A percentile compares a stretch with the other conserved stretches of the same genome.
Evolutionary conservation across 108 stramenopile genomes (phyloP).

Genomic region (Nitzschia palea): DNA sequence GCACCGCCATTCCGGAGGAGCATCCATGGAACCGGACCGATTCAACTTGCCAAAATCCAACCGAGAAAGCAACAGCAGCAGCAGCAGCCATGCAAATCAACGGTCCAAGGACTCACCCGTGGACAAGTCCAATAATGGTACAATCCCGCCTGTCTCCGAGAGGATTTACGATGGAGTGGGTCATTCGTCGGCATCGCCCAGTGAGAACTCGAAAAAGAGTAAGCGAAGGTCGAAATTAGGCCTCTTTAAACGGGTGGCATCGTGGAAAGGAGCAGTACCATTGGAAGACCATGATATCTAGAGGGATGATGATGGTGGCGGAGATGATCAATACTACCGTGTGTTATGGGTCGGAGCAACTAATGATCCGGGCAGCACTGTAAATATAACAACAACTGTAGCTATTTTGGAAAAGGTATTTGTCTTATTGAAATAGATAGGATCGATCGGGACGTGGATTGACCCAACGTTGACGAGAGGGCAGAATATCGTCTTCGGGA

Average conservation of each 20-base stretch:
- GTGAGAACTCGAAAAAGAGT: not conserved
- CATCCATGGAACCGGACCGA: too few relatives aligned
- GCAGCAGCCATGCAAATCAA: too few relatives aligned
- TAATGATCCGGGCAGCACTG: too few relatives aligned
- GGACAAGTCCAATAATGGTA: too few relatives aligned
- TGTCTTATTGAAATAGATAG: constrained; percentile 10
- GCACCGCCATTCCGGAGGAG: too few relatives aligned
- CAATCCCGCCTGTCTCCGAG: too few relatives aligned
- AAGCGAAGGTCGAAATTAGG: not conserved
- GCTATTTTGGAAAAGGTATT: too few relatives aligned
- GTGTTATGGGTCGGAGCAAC: too few relatives aligned
- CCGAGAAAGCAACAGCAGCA: too few relatives aligned
- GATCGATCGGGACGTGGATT: constrained; percentile 46
- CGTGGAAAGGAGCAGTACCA: constrained; percentile 2
- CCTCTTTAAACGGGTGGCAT: not conserved
- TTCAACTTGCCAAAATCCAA: too few relatives aligned
- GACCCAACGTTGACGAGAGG: constrained; percentile 48
- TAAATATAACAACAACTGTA: too few relatives aligned
- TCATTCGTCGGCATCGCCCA: not conserved
- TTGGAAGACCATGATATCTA: constrained; percentile 3
- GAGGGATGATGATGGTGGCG: not conserved
- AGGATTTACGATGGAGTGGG: not conserved
- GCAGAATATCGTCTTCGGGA: constrained; percentile 35
- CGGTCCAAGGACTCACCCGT: too few relatives aligned
- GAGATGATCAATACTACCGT: not conserved